A percentile compares a stretch with the other conserved stretches of the same genome.
Conservation (phyloP, 345 rosid genomes). For the Acer campestre region DNA sequence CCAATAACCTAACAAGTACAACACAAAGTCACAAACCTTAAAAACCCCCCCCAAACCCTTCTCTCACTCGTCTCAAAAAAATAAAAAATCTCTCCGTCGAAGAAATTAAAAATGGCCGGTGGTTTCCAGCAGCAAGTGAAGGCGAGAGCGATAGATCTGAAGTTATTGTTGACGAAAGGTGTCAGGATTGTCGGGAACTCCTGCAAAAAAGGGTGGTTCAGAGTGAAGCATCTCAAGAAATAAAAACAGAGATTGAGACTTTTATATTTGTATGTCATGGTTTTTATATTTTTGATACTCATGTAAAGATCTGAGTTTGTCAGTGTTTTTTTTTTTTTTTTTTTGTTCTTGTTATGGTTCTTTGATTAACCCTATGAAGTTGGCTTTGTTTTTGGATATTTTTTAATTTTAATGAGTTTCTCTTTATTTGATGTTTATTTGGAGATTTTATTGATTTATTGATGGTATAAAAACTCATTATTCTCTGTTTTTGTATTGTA, state of each 20-base stretch:
- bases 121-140: constrained; percentile 85
- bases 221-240: constrained; percentile 66
- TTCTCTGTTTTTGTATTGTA: no score
- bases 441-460: background rate
- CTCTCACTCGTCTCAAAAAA: no score
- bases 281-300: constrained; percentile 6
- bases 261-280: background rate
- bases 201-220: constrained; percentile 90
- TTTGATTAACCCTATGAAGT: background rate
- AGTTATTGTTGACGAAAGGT: constrained; percentile 62
- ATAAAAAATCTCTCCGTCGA: background rate
- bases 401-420: background rate
- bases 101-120: constrained; percentile 45
- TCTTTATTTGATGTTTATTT: background rate
- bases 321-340: background rate
- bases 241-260: constrained; percentile 26
- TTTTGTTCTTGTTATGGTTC: background rate
- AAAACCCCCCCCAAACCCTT: background rate
- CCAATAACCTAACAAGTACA: no score
- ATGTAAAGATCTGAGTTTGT: constrained; percentile 27
- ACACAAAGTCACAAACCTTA: background rate
- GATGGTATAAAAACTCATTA: no score
- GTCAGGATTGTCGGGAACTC: constrained; percentile 72
- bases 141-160: constrained; percentile 70
- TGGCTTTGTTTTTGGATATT: background rate